phyloP scores from a whole-genome alignment of 1,284 basidiomycete species.

The Austroboletus novae-zelandiae region DNA sequence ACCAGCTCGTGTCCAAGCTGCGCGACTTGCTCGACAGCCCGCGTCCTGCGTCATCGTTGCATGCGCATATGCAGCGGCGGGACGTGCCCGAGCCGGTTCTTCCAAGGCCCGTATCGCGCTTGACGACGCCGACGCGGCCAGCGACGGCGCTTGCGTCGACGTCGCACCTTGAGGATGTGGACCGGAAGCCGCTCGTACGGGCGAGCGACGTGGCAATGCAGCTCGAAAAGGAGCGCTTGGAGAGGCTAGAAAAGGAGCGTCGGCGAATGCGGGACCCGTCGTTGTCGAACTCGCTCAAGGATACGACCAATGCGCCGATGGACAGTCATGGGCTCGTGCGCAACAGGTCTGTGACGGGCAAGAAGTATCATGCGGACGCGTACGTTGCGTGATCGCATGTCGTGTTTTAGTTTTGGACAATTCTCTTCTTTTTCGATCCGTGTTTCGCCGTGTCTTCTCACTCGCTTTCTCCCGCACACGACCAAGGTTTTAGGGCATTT shows the following conservation, averaged over 20 bases:
- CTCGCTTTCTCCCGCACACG: background rate
- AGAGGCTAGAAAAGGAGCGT: constrained; percentile 29
- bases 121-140: constrained; percentile 20
- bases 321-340: constrained; percentile 22
- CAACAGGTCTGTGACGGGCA: constrained; percentile 18
- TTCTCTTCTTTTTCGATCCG: background rate
- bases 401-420: background rate
- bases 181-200: constrained; percentile 30
- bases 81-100: constrained; percentile 21
- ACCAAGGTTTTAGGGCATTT: background rate
- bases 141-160: constrained; percentile 19
- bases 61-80: constrained; percentile 23
- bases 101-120: constrained; percentile 20
- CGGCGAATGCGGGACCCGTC: constrained; percentile 21
- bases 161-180: constrained; percentile 18
- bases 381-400: constrained; percentile 13
- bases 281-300: constrained; percentile 26
- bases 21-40: constrained; percentile 31
- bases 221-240: constrained; percentile 29
- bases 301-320: constrained; percentile 25
- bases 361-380: constrained; percentile 17
- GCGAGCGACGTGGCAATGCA: constrained; percentile 36
- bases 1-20: constrained; percentile 31
- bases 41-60: constrained; percentile 21
- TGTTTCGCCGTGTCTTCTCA: background rate